phyloP scores from a whole-genome alignment of 805 yeast species.

The Suhomyces vadensis region DNA sequence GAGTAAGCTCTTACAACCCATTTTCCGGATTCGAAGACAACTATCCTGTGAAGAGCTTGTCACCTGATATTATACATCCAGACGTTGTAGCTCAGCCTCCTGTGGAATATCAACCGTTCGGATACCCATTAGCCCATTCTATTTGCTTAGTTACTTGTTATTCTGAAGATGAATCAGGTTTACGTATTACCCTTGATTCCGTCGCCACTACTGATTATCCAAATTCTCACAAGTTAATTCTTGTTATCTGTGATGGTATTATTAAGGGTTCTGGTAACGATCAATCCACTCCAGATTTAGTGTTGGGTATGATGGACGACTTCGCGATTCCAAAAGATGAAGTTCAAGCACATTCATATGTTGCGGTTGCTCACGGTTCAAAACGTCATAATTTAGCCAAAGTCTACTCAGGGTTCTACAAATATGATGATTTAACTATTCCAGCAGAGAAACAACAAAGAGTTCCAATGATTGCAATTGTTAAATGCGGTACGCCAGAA shows the following conservation, averaged over 20 bases:
- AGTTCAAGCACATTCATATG: conserved; percentile 82
- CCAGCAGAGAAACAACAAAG: conserved; percentile 81
- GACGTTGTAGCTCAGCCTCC: conserved; percentile 92
- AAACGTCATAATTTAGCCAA: conserved; percentile 98
- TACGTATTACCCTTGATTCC: conserved; percentile 88
- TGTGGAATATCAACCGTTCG: conserved; percentile 81
- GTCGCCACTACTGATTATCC: conserved; percentile 95
- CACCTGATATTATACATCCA: conserved; percentile 63
- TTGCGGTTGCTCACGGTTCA: conserved; percentile 91
- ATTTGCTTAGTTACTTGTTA: conserved; percentile 76
- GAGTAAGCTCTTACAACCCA: conserved; percentile 30
- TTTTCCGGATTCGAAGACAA: conserved; percentile 36
- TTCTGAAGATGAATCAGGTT: conserved; percentile 85
- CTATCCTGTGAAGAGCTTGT: conserved; percentile 47
- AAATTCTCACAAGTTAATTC: conserved; percentile 84
- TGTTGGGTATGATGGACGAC: conserved; percentile 77
- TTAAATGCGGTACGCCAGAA: conserved; percentile 85
- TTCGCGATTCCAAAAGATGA: conserved; percentile 68
- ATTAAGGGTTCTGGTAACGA: conserved; percentile 95
- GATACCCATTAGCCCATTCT: conserved; percentile 63
- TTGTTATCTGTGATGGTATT: conserved; percentile 90
- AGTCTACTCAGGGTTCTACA: conserved; percentile 91
- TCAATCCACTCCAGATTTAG: conserved; percentile 85
- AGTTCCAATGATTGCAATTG: conserved; percentile 75
- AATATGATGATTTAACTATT: conserved; percentile 73